Evolutionary conservation across 1,284 basidiomycete species (phyloP).

Genomic region (Leccinum subrobustum): DNA sequence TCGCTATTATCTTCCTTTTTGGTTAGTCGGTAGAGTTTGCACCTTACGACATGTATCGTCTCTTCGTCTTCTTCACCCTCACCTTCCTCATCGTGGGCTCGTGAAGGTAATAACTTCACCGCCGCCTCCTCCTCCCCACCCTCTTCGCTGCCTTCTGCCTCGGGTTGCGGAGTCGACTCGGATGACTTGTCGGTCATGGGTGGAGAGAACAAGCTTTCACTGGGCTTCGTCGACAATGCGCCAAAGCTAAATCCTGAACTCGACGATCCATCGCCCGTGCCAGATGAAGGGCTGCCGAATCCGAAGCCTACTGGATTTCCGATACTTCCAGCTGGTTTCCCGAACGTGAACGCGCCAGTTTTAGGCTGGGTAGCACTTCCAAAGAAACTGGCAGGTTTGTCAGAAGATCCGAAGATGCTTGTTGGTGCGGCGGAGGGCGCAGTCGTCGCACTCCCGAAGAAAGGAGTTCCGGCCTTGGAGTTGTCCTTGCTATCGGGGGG

Average conservation of each 20-base stretch:
- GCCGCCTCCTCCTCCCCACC: constrained; percentile 34
- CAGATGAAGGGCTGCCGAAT: constrained; percentile 46
- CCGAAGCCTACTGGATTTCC: constrained; percentile 59
- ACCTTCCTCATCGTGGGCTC: constrained; percentile 64
- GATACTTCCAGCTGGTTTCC: constrained; percentile 44
- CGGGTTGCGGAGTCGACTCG: constrained; percentile 38
- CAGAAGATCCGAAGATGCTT: constrained; percentile 22
- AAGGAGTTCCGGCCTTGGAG: constrained; percentile 10
- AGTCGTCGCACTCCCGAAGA: constrained; percentile 22
- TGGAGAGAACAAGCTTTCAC: constrained; percentile 31
- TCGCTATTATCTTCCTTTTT: constrained; percentile 51
- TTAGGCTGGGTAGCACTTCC: constrained; percentile 31
- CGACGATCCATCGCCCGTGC: constrained; percentile 26
- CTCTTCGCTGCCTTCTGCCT: constrained; percentile 32
- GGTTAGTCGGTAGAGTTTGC: constrained; percentile 63
- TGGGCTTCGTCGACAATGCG: constrained; percentile 24
- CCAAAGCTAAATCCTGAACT: constrained; percentile 31
- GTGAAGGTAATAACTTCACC: constrained; percentile 36
- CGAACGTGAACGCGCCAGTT: constrained; percentile 26
- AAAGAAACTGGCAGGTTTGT: constrained; percentile 33
- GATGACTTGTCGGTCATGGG: constrained; percentile 29
- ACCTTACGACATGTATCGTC: constrained; percentile 58
- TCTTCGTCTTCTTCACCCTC: constrained; percentile 83
- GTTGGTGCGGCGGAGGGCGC: constrained; percentile 14
- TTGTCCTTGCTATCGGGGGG: constrained; percentile 14